Evolutionary conservation across 2,329 filamentous ascomycete species (phyloP), one percentile per base, ranked within the genome.

Genomic region (Xylariaceae sp.): DNA sequence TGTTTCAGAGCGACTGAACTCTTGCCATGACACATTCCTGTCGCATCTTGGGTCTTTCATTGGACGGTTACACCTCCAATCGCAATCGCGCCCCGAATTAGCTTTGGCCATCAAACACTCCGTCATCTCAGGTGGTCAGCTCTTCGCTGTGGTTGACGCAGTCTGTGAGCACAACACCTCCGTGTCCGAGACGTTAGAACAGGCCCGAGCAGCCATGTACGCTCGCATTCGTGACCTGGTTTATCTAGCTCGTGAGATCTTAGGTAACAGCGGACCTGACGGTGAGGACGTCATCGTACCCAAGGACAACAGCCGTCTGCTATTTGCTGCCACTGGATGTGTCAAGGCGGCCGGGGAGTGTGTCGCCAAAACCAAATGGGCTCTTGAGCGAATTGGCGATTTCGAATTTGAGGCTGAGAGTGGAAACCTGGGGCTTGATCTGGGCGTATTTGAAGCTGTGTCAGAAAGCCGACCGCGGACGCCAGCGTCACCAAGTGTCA

Each of bases 31-130:
- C 75, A 85, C 85, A 7, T 96, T 98, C 68, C 78, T 99, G 50
- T 95, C 93, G 6, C 89, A 93, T 69, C 84, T 99, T 49, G 93
- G 91, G 48, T 96, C 91, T 3, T 96, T 98, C 71, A 93, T 98
- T 70, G 95, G 95, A 16, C 81, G 86, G 40, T 82, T 97, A 53
- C 91, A 97, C 73, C 80, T 97, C 57, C 92, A 97, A 71, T 95
- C 93, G n/a, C 89, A 95, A 60, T 95, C 92, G 7, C 89, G 91
- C 7, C 85, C 89, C 1, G 92, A 96, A 71, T 81, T 98, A 47
- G 86, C 92, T 29, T 77, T 87, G 10, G 92, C 90, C 16, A 93
- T 96, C 46, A 88, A 90, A 69, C 88, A 93, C 70, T 91, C 93
- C 7, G 90, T 93, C 9, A 81, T 86, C 7, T 92, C 93, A 2